Base-by-base conservation (phyloP, 306 rosid genomes). In the Fragaria vesca region DNA sequence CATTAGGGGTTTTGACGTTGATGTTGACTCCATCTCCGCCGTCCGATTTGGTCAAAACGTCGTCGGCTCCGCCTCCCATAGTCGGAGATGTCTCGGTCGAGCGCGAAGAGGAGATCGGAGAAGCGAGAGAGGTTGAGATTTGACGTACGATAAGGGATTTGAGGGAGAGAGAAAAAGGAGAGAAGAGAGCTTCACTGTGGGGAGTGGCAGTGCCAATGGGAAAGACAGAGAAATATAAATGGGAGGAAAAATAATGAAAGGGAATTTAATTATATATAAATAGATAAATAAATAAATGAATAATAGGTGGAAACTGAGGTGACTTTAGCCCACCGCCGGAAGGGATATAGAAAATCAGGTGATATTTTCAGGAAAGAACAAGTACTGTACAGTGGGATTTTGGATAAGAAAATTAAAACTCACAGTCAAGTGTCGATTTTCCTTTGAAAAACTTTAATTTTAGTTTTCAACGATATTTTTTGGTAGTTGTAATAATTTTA, bases 31-130 rank as follows among this genome's bases (percentile, higher is more conserved):
- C 90, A 2, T 63, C 85, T 16, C 80, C 75, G 18, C 74, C 69
- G 72, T 78, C 71, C 6, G 79, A 75, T 66, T 88, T 84, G 73
- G 79, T 57, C 2, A 81, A 67, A 52, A 28, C 83, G 45, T 86
- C 92, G n/a, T 85, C 81, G 69, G 85, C 89, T 73, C 89, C 91
- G 74, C 95, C 91, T 86, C 91, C 89, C 92, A 90, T 90, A 80
- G 85, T 79, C 82, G 66, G 73, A 65, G 72, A 57, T 34, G 24
- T 71, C 81, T 50, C 38, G 20, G 20, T 1, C 30, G 66, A 26
- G 15, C 1, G 66, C 3, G 8, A 32, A 32, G 17, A 6, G 40
- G 8, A 1, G 10, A 32, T 28, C 26, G n/a, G 9, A 50, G 16
- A 2, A 67, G 77, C 54, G 69, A 71, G 69, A 28, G 12, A 83